Percentiles rank a stretch among this genome's conserved stretches.
Evolutionary conservation across 1,139 yeast genomes (phyloP).

Genomic region (Kodamaea alishanica): DNA sequence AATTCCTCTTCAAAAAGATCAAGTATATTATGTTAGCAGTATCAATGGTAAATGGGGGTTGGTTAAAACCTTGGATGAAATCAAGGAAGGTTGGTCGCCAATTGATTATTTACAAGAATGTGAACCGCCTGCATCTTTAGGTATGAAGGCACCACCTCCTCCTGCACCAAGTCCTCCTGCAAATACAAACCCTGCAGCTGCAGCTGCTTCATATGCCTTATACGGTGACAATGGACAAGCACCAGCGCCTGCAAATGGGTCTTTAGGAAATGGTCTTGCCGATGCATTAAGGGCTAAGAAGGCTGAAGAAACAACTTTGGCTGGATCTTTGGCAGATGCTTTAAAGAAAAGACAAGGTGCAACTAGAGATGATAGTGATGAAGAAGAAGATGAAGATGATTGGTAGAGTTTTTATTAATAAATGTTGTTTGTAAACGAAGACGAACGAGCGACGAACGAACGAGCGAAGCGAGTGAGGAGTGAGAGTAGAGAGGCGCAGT

Average conservation of each 20-base stretch:
- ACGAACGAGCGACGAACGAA: too few relatives aligned
- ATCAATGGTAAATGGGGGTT: slow-evolving; percentile 88
- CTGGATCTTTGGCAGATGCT: slow-evolving; percentile 89
- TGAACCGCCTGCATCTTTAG: slow-evolving; percentile 38
- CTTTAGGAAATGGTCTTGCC: slow-evolving; percentile 65
- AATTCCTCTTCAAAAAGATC: slow-evolving; percentile 72
- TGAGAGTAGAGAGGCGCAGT: too few relatives aligned
- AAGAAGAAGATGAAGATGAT: slow-evolving; percentile 69
- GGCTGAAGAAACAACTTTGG: slow-evolving; percentile 61
- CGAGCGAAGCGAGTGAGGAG: too few relatives aligned
- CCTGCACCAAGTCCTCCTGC: slow-evolving; percentile 35
- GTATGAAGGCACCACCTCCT: slow-evolving; percentile 19
- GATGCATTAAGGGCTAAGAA: slow-evolving; percentile 69
- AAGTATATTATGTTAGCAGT: slow-evolving; percentile 64
- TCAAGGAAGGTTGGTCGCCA: slow-evolving; percentile 96
- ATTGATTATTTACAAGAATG: slow-evolving; percentile 79
- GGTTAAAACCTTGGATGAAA: slow-evolving; percentile 71
- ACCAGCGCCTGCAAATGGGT: slow-evolving; percentile 18
- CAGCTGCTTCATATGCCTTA: neutral
- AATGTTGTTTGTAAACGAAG: neutral
- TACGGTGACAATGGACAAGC: slow-evolving; percentile 3
- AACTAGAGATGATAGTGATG: slow-evolving; percentile 68
- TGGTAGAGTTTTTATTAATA: slow-evolving; percentile 12
- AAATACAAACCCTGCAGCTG: slow-evolving; percentile 12
- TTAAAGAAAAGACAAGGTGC: slow-evolving; percentile 80